These are phyloP conservation scores for Rosa multiflora DNA, from an alignment of 306 rosid species.

Conservation along the genomic window DNA sequence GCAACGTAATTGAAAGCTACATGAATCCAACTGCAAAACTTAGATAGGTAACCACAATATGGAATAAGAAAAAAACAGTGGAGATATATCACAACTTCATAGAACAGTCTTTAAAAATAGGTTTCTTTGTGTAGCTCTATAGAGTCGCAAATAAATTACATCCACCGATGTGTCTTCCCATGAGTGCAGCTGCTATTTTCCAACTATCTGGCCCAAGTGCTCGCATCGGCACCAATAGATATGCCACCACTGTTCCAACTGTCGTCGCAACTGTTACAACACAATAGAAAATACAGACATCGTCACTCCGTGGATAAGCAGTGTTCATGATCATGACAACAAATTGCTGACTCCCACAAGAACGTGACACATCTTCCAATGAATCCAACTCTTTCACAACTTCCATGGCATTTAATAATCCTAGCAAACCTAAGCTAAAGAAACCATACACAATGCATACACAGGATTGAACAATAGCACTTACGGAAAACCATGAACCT, in stretches of 20 bases:
- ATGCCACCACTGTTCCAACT: slow-evolving; percentile 67
- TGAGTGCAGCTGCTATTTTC: slow-evolving; percentile 83
- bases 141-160: slow-evolving; percentile 36
- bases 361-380: not conserved
- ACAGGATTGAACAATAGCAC: not conserved
- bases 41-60: slow-evolving; percentile 3
- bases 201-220: slow-evolving; percentile 83
- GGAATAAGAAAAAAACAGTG: not conserved
- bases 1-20: slow-evolving; percentile 80
- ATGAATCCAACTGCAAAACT: slow-evolving; percentile 15
- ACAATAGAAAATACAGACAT: slow-evolving; percentile 17
- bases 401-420: not conserved
- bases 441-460: not conserved
- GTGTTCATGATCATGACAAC: not conserved
- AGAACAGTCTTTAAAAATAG: not conserved
- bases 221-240: slow-evolving; percentile 67
- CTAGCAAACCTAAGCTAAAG: not conserved
- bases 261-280: slow-evolving; percentile 61
- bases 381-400: not conserved
- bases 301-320: not conserved
- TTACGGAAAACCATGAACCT: not conserved
- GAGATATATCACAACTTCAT: not conserved
- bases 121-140: not conserved
- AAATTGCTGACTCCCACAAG: not conserved
- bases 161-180: slow-evolving; percentile 89